phyloP scores from a whole-genome alignment of 805 yeast genomes.

The Candida palmyrensis region DNA sequence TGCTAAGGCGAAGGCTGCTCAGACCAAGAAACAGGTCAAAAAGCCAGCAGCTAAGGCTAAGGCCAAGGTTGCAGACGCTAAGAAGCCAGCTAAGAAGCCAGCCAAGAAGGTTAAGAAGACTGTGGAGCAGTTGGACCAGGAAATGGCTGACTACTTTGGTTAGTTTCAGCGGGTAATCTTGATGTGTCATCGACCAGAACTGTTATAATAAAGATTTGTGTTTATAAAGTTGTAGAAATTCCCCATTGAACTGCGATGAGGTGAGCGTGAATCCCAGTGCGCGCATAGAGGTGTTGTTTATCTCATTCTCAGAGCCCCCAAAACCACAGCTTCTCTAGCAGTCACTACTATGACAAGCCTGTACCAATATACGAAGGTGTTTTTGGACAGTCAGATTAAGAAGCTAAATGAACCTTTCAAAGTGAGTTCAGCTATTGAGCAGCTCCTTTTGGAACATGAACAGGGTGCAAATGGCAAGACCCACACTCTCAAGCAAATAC shows the following conservation, averaged over 20 bases:
- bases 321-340: too few species aligned
- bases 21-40: constrained; percentile 13
- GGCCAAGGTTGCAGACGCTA: constrained; percentile 11
- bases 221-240: background rate
- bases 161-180: constrained; percentile 12
- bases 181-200: too few species aligned
- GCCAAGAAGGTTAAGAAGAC: constrained; percentile 57
- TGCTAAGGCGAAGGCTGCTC: constrained; percentile 23
- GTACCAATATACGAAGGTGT: constrained; percentile 20
- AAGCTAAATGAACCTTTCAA: constrained; percentile 23
- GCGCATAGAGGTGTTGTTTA: too few species aligned
- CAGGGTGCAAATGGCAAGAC: constrained; percentile 6
- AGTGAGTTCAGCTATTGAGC: background rate
- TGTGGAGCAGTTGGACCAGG: constrained; percentile 91
- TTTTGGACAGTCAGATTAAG: constrained; percentile 28
- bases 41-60: constrained; percentile 5
- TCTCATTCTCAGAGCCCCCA: too few species aligned
- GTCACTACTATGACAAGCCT: background rate
- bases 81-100: constrained; percentile 21
- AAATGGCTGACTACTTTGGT: constrained; percentile 93
- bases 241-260: background rate
- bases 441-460: constrained; percentile 3
- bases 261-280: too few species aligned
- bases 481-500: constrained; percentile 9
- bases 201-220: too few species aligned